phyloP scores from a whole-genome alignment of 1,284 basidiomycete species.

The Peniophora sp. region DNA sequence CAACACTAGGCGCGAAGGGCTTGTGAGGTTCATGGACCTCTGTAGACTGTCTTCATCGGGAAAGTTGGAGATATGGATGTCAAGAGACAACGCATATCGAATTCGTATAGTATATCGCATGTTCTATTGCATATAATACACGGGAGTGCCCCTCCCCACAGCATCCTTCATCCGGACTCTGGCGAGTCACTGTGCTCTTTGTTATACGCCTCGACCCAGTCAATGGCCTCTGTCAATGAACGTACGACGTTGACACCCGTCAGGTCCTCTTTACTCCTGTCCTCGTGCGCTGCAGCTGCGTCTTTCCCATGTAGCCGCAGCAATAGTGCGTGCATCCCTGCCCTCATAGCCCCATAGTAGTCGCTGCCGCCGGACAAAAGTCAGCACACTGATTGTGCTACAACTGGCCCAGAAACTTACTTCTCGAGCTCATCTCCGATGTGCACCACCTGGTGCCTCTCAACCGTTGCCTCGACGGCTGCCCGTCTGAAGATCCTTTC shows the following conservation, averaged over 20 bases:
- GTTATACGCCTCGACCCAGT: slow-evolving; percentile 17
- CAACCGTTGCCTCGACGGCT: slow-evolving; percentile 20
- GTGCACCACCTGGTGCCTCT: slow-evolving; percentile 43
- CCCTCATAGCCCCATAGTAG: slow-evolving; percentile 51
- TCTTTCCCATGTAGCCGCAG: slow-evolving; percentile 41
- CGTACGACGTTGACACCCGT: slow-evolving; percentile 22
- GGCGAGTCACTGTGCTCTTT: background rate
- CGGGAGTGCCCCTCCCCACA: too few relatives aligned
- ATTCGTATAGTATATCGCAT: too few relatives aligned
- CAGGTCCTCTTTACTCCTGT: slow-evolving; percentile 23
- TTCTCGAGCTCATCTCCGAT: slow-evolving; percentile 64
- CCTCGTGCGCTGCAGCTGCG: slow-evolving; percentile 15
- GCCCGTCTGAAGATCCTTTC: slow-evolving; percentile 47
- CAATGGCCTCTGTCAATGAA: slow-evolving; percentile 32
- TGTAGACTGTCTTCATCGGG: too few relatives aligned
- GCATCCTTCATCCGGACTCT: too few relatives aligned
- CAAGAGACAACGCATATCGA: too few relatives aligned
- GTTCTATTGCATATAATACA: too few relatives aligned
- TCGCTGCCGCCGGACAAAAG: slow-evolving; percentile 39
- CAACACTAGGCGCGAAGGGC: too few relatives aligned
- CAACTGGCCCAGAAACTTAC: slow-evolving; percentile 23
- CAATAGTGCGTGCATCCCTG: slow-evolving; percentile 53
- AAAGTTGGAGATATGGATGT: too few relatives aligned
- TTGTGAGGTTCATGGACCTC: too few relatives aligned
- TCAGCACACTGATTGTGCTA: background rate